Conservation (phyloP, 2,329 filamentous ascomycete genomes). For the Beauveria australis region DNA sequence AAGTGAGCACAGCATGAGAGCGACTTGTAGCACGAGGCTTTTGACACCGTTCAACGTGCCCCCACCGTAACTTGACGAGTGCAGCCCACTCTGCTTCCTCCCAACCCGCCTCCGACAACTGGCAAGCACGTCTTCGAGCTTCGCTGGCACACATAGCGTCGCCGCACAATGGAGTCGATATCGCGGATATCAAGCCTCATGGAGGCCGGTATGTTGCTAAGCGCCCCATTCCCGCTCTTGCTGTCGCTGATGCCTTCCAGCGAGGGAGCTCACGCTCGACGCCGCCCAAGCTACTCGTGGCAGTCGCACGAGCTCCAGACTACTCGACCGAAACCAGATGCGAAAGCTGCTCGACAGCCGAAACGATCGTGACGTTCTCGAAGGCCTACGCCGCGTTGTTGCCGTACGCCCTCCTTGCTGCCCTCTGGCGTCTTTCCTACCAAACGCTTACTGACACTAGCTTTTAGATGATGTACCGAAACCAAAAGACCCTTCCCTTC, state of each 20-base stretch:
- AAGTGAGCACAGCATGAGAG: neutral
- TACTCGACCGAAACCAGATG: slow-evolving; percentile 72
- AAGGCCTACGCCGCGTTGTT: slow-evolving; percentile 82
- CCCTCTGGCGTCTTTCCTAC: slow-evolving; percentile 5
- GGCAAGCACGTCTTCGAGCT: neutral
- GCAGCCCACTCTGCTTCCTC: slow-evolving; percentile 1
- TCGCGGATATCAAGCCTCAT: slow-evolving; percentile 88
- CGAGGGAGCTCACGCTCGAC: slow-evolving; percentile 94
- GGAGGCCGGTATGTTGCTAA: slow-evolving; percentile 68
- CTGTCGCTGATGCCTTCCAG: slow-evolving; percentile 37
- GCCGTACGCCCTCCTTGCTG: slow-evolving; percentile 51
- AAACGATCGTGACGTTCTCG: slow-evolving; percentile 84
- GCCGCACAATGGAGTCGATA: slow-evolving; percentile 76
- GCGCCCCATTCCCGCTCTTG: slow-evolving; percentile 6
- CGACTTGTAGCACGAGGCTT: neutral
- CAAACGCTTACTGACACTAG: neutral
- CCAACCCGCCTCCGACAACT: slow-evolving; percentile 2
- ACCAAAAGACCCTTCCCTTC: slow-evolving; percentile 80
- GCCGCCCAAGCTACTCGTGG: slow-evolving; percentile 80
- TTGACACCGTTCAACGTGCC: neutral
- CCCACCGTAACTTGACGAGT: neutral
- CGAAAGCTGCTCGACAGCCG: slow-evolving; percentile 93
- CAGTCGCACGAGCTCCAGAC: slow-evolving; percentile 51
- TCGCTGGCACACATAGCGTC: slow-evolving; percentile 5
- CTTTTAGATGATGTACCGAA: slow-evolving; percentile 83